Evolutionary conservation across 441 rosid genomes (phyloP).

Genomic region (Populus hybrid): DNA sequence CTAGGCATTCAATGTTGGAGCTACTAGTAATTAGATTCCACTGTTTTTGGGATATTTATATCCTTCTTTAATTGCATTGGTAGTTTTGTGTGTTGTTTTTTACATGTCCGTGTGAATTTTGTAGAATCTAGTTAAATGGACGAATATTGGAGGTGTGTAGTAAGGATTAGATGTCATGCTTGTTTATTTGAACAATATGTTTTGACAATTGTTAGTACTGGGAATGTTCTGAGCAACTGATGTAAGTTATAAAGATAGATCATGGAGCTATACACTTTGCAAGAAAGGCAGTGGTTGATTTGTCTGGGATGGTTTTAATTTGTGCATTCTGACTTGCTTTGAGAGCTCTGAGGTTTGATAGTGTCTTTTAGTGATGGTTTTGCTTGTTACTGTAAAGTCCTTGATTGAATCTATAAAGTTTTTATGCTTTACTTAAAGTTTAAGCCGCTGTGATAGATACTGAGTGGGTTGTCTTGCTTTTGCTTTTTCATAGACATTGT

Average conservation of each 20-base stretch:
- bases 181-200: neutral
- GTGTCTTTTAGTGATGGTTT: neutral
- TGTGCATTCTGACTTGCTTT: neutral
- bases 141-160: neutral
- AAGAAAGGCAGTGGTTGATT: neutral
- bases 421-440: neutral
- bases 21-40: constrained; percentile 9
- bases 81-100: neutral
- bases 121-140: neutral
- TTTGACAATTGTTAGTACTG: neutral
- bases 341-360: neutral
- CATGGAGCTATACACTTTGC: neutral
- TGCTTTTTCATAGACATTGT: too few species aligned
- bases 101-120: neutral
- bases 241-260: neutral
- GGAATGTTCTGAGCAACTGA: neutral
- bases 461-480: neutral
- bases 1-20: neutral
- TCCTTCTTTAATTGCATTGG: neutral
- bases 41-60: constrained; percentile 18
- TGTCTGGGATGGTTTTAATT: neutral
- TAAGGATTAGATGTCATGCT: neutral
- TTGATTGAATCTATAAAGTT: neutral
- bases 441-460: neutral
- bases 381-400: too few species aligned